A percentile compares a stretch with the other conserved stretches of the same genome.
Conservation (phyloP, 1,284 basidiomycete genomes). For the Kwoniella shivajii region DNA sequence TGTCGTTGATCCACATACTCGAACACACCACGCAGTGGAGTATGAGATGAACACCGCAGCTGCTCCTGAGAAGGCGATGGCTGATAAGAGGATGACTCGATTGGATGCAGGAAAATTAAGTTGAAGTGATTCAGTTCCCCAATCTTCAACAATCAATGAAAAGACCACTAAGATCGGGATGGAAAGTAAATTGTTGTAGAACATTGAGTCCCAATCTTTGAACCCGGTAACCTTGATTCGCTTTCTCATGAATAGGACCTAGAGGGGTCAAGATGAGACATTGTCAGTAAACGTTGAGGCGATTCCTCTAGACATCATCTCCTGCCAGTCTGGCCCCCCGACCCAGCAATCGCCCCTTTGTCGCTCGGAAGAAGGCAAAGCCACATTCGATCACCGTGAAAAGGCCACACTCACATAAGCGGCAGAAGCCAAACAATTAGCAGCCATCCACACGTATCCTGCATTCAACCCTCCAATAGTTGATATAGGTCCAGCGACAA, state of each 20-base stretch:
- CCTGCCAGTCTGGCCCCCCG: too few relatives aligned
- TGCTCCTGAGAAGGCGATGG: conserved; percentile 93
- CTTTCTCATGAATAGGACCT: conserved; percentile 96
- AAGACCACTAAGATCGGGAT: conserved; percentile 85
- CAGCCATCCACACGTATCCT: conserved; percentile 95
- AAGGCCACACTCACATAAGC: conserved; percentile 70
- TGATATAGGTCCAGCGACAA: conserved; percentile 24
- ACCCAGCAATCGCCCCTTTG: too few relatives aligned
- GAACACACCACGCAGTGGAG: conserved; percentile 98
- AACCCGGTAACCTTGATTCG: conserved; percentile 95
- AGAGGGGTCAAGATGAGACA: not conserved
- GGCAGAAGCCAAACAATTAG: conserved; percentile 89
- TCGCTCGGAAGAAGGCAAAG: not conserved
- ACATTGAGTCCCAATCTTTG: conserved; percentile 99
- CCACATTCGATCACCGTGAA: too few relatives aligned
- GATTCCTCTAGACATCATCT: too few relatives aligned
- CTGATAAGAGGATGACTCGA: conserved; percentile 74
- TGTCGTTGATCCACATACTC: conserved; percentile 94
- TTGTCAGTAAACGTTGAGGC: not conserved
- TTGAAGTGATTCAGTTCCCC: conserved; percentile 74
- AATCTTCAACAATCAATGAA: conserved; percentile 87
- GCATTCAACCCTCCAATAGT: conserved; percentile 64
- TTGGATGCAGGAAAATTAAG: conserved; percentile 75
- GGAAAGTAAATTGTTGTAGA: conserved; percentile 96
- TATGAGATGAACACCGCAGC: conserved; percentile 98